phyloP scores from a whole-genome alignment of 495 filamentous ascomycete genomes.

The Lasiosphaeriaceae sp. region DNA sequence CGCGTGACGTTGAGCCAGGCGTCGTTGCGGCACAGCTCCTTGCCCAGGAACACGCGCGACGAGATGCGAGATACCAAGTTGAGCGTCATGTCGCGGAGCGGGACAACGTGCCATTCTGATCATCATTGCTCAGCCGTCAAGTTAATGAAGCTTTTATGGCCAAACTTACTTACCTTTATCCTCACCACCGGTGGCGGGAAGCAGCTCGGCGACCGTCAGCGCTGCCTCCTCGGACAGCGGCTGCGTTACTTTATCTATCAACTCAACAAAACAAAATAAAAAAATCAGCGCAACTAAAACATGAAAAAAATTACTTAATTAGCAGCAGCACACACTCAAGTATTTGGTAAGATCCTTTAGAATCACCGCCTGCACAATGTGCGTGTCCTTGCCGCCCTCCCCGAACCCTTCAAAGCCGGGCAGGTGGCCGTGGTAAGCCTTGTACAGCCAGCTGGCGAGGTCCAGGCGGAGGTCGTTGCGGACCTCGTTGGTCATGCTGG shows the following conservation, averaged over 20 bases:
- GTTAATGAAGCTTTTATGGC: too few species aligned
- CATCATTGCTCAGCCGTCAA: too few species aligned
- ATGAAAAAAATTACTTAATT: not conserved
- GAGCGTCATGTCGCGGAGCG: slow-evolving; percentile 16
- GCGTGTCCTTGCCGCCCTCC: slow-evolving; percentile 16
- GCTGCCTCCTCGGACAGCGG: slow-evolving; percentile 41
- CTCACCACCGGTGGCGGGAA: slow-evolving; percentile 8
- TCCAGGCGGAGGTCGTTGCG: slow-evolving; percentile 36
- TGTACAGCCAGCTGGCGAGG: slow-evolving; percentile 35
- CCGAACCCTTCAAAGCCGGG: slow-evolving; percentile 46
- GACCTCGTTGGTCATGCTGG: slow-evolving; percentile 44
- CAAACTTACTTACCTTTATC: not conserved
- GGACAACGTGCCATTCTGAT: slow-evolving; percentile 28
- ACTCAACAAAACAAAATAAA: not conserved
- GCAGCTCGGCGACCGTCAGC: slow-evolving; percentile 29
- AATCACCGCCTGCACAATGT: slow-evolving; percentile 36
- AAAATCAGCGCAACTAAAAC: too few species aligned
- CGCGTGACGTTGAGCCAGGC: slow-evolving; percentile 41
- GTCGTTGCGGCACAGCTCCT: slow-evolving; percentile 40
- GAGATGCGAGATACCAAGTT: slow-evolving; percentile 40
- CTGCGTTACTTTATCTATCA: slow-evolving; percentile 30
- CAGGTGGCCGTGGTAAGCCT: slow-evolving; percentile 43
- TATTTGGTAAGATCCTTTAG: slow-evolving; percentile 46
- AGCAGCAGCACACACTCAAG: slow-evolving; percentile 26
- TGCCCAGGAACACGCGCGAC: slow-evolving; percentile 45